phyloP scores from a whole-genome alignment of 73 alveolate genomes.

The Urostyla sp. region DNA sequence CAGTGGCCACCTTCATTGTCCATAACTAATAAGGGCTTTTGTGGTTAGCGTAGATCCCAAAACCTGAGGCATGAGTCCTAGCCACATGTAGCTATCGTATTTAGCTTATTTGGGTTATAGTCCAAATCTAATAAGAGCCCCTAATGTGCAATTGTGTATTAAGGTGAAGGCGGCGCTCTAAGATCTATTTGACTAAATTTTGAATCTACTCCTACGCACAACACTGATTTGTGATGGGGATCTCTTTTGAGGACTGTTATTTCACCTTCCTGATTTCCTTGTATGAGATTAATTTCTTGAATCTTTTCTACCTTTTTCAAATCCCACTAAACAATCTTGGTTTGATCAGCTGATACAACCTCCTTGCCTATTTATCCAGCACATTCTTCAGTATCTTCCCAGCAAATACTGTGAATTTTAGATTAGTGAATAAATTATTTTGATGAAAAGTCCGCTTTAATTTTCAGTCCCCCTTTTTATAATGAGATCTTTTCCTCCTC shows the following conservation, averaged over 20 bases:
- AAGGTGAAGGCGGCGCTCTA: conserved; percentile 6
- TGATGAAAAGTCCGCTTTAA: neutral
- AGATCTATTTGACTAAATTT: conserved; percentile 34
- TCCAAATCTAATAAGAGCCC: conserved; percentile 76
- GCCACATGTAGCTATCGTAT: conserved; percentile 80
- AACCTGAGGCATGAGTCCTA: conserved; percentile 63
- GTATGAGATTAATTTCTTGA: neutral
- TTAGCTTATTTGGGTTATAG: conserved; percentile 82
- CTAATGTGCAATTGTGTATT: conserved; percentile 60
- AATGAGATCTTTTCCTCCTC: conserved; percentile 13
- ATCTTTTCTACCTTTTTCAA: conserved; percentile 8
- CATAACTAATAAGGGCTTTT: conserved; percentile 39
- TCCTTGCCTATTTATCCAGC: conserved; percentile 40
- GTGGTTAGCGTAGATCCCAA: conserved; percentile 76
- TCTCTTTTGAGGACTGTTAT: conserved; percentile 52
- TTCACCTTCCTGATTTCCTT: conserved; percentile 17
- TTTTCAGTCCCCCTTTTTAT: conserved; percentile 35
- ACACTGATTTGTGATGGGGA: conserved; percentile 46
- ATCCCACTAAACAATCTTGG: conserved; percentile 53
- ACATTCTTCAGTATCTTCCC: conserved; percentile 67
- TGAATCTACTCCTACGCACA: conserved; percentile 44
- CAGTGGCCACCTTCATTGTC: conserved; percentile 89
- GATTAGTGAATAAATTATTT: neutral
- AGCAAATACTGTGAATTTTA: conserved; percentile 24
- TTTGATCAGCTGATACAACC: conserved; percentile 43